Evolutionary conservation across 495 filamentous ascomycete species (phyloP), one percentile per base, ranked within the genome.

Genomic region (Penicillium pancosmium): DNA sequence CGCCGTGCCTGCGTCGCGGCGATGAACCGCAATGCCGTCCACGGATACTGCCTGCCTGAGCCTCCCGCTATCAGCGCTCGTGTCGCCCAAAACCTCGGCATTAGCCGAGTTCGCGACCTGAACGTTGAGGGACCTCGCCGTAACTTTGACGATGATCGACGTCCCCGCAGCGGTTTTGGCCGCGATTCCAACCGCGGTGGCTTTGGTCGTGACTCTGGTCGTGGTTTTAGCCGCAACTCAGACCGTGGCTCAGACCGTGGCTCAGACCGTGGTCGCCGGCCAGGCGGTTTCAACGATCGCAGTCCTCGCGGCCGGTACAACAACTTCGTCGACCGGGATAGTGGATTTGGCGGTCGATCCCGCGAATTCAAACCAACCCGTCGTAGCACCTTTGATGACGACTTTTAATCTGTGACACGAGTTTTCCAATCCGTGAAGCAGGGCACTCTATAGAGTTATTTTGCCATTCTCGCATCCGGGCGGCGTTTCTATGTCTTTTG

Each of bases 1-100:
- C 74, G 72, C 34, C 62, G 69, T 3, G 60, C 61, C 4, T 52
- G 86, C 23, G 69, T 91, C 13, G 48, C 78, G 4, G 68, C 75
- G 5, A 67, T 94, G 54, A 92, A 93, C 69, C 69, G 82, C n/a
- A 80, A 86, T 66, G 77, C 82, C 43, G 68, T 71, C 21, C 72
- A 82, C 35, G 86, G 84, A 3, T 91, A 86, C 78, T 85, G 87
- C 10, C 76, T 90, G 77, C 54, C 72, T 0, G 57, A 79, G 54
- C 78, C 82, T 10, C 91, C 91, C 1, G 58, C 59, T 3, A 62
- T 96, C 9, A 47, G 66, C 12, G 59, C 62, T 2, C 62, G 43
- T n/a, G 15, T 84, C 18, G 80, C 75, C 1, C 18, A 53, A 5
- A 83, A 79, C 60, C 66, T 89, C 36, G 78, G 82, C 19, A 66